Base-by-base conservation (phyloP, 345 rosid genomes). In the Murraya paniculata region DNA sequence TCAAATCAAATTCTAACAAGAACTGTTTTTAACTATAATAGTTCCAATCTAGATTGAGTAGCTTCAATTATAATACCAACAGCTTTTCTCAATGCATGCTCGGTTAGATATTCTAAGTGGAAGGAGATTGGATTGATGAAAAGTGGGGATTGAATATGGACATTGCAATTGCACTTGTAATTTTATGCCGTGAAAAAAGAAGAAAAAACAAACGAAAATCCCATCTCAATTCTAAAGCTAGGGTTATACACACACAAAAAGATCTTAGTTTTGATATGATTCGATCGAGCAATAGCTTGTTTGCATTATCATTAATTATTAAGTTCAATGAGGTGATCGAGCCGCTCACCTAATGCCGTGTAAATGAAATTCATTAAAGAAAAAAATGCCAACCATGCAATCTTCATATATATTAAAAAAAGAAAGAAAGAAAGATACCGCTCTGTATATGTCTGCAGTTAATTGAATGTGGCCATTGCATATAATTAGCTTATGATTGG, bases 241-340 rank as follows among this genome's bases (percentile, higher is more conserved):
- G 28, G 61, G n/a, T n/a, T n/a, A n/a, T n/a, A n/a, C n/a, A n/a
- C n/a, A n/a, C n/a, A n/a, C n/a, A n/a, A n/a, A n/a, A 18, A 60
- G 68, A 61, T 60, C 68, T 58, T 38, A 28, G 69, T 13, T 62
- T 28, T 62, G 68, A 74, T 74, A 74, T 74, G 77, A 74, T 74
- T 61, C 58, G 41, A 74, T 9, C 53, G 5, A 45, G 50, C 5
- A 45, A 6, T 27, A 30, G 31, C 56, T 62, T 45, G 38, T 30
- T 41, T 62, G 0, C 59, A 74, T 41, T 22, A 53, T 50, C 28
- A 27, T 27, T 18, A 53, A 39, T 45, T 45, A 45, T 45, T 45
- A 11, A 45, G 16, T 45, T 45, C 18, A 45, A 18, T 45, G 50
- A 45, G 59, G 11, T 41, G 22, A 6, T 3, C 9, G 68, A 74